A percentile compares a stretch with the other conserved stretches of the same genome.
Conservation (phyloP, 2,329 filamentous ascomycete genomes). For the Akanthomyces uredinophilus region DNA sequence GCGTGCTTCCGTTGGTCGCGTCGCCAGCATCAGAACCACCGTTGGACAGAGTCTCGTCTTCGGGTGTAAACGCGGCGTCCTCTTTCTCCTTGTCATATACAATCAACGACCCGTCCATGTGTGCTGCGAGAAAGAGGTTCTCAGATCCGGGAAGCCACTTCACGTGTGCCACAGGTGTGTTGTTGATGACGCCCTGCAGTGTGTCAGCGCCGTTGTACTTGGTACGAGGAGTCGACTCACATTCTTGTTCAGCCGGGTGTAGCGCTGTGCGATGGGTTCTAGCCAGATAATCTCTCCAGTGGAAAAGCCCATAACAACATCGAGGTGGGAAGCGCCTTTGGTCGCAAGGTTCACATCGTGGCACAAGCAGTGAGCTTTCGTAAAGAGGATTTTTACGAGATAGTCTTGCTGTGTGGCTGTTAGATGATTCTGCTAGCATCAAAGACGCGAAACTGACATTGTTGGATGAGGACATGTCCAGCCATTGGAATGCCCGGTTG, state of each 20-base stretch:
- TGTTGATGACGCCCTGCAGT: conserved; percentile 75
- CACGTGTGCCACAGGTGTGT: conserved; percentile 78
- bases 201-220: conserved; percentile 5
- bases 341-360: conserved; percentile 87
- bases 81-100: conserved; percentile 98
- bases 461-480: conserved; percentile 73
- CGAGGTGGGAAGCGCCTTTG: conserved; percentile 73
- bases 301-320: conserved; percentile 92
- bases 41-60: conserved; percentile 45
- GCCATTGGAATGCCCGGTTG: conserved; percentile 92
- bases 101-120: conserved; percentile 84
- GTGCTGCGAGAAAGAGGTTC: conserved; percentile 83
- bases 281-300: conserved; percentile 98
- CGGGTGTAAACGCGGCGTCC: conserved; percentile 71
- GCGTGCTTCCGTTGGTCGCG: conserved; percentile 29
- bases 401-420: conserved; percentile 63
- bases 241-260: conserved; percentile 94
- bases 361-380: conserved; percentile 89
- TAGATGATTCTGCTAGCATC: background rate
- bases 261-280: conserved; percentile 93
- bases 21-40: conserved; percentile 55
- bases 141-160: conserved; percentile 93
- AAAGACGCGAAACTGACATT: conserved; percentile 45
- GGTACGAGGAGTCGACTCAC: conserved; percentile 37
- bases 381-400: conserved; percentile 92